Evolutionary conservation across 306 rosid species (phyloP).

Genomic region (Acmispon strigosus): DNA sequence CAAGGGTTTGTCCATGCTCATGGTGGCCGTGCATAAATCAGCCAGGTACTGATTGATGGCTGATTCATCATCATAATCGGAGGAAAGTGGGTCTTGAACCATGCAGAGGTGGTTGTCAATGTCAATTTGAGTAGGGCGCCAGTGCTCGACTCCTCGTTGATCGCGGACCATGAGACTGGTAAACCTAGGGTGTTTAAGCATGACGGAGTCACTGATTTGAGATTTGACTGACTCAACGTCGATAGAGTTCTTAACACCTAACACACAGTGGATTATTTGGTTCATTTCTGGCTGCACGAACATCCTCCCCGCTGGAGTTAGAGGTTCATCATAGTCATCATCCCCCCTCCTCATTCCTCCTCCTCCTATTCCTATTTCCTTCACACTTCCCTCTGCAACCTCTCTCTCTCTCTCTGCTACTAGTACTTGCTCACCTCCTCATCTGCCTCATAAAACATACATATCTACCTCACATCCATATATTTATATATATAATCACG

Average conservation of each 20-base stretch:
- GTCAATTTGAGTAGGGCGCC: slow-evolving; percentile 58
- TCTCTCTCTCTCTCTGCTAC: too few species aligned
- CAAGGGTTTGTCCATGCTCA: slow-evolving; percentile 57
- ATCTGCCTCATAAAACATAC: too few species aligned
- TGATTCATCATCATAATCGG: slow-evolving; percentile 7
- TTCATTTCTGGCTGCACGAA: slow-evolving; percentile 52
- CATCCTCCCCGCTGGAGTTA: slow-evolving; percentile 72
- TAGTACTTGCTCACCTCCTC: too few species aligned
- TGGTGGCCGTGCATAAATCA: slow-evolving; percentile 31
- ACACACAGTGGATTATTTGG: slow-evolving; percentile 55
- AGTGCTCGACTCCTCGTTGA: slow-evolving; percentile 53
- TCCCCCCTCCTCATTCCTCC: neutral
- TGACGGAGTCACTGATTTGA: slow-evolving; percentile 26
- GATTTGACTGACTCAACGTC: slow-evolving; percentile 36
- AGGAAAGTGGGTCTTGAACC: slow-evolving; percentile 18
- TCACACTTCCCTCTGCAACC: too few species aligned
- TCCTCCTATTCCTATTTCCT: neutral
- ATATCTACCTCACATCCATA: too few species aligned
- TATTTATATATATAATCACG: too few species aligned
- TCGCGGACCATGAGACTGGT: slow-evolving; percentile 59
- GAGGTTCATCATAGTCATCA: slow-evolving; percentile 40
- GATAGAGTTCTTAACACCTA: slow-evolving; percentile 51
- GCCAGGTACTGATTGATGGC: slow-evolving; percentile 54
- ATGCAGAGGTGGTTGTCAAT: slow-evolving; percentile 40
- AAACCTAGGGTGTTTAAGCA: slow-evolving; percentile 65